Base-by-base conservation (phyloP, 176 grass and related monocot species). In the Secale cereale region DNA sequence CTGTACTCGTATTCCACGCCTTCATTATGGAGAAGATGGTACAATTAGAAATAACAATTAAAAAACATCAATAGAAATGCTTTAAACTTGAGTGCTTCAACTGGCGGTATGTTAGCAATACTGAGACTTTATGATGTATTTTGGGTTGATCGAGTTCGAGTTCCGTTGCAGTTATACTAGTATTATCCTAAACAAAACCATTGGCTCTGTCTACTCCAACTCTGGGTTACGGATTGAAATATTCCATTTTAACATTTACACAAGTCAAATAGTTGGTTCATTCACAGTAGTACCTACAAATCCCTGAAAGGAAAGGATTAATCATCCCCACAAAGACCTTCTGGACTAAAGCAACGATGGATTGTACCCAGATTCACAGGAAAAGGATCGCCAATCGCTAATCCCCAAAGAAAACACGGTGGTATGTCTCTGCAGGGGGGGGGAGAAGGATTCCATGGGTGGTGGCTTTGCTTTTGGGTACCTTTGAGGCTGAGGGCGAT, bases 1-100 rank as follows among this genome's bases (percentile, higher is more conserved):
- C 87, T 93, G 89, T 98, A 98, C 91, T 93, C 95, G 62, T 98
- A 98, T 26, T 93, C 91, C 43, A 98, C 75, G 57, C 92, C 95
- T 95, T 82, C 54, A 66, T 89, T 33, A 79, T 4, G 85, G 25
- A 81, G 8, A 87, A 76, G 7, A 76, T 27, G 41, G 19, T 74
- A 23, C 36, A 76, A 19, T 87, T 82, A 83, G 65, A n/a, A 35
- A 69, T 36, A 69, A 14, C 59, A 86, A 70, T 37, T 7, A 2
- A 2, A 60, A 75, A 5, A 2, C 30, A 1, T 74, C 28, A 74
- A 20, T 30, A 28, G 41, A 50, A 59, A 23, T 76, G 50, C 16
- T 43, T 22, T 83, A 19, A 50, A 61, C n/a, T 68, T 59, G 28
- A 10, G 6, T 33, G 4, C 35, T 76, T 70, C 39, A 74, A 22